These are phyloP conservation scores for Triglochin maritima DNA, from an alignment of 106 monocot genomes.

Conservation along the genomic window DNA sequence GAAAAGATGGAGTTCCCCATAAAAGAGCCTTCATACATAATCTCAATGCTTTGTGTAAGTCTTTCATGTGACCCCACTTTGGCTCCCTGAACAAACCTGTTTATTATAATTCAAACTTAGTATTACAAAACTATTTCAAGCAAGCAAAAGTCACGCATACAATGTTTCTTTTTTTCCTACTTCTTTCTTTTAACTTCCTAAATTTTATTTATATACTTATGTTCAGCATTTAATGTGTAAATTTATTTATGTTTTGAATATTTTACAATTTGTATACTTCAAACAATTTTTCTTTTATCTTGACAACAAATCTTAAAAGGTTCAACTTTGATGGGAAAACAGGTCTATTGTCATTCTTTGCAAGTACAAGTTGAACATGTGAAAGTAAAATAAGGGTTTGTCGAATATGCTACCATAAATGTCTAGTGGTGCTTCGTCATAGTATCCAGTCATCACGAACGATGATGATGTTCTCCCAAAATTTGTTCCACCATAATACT, in stretches of 20 bases:
- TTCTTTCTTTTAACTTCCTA: too few species aligned
- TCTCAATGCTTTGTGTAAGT: slow-evolving; percentile 61
- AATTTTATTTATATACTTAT: too few species aligned
- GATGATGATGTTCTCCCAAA: slow-evolving; percentile 64
- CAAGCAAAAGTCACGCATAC: too few species aligned
- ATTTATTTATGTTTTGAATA: too few species aligned
- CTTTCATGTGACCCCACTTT: slow-evolving; percentile 84
- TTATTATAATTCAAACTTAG: neutral
- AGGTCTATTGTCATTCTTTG: neutral
- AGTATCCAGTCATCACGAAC: slow-evolving; percentile 76
- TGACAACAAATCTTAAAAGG: too few species aligned
- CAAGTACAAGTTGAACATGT: neutral
- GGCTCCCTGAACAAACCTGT: slow-evolving; percentile 77
- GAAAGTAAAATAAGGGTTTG: neutral
- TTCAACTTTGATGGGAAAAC: neutral
- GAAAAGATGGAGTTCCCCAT: slow-evolving; percentile 29
- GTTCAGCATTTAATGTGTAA: too few species aligned
- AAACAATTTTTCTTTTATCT: too few species aligned
- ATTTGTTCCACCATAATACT: slow-evolving; percentile 98
- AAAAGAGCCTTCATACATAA: slow-evolving; percentile 58
- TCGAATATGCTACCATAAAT: slow-evolving; percentile 51
- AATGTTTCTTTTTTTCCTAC: too few species aligned
- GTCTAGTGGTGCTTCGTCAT: slow-evolving; percentile 96
- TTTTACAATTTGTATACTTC: too few species aligned
- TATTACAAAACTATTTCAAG: too few species aligned